Base-by-base conservation (phyloP, 208 protist genomes). In the Endotrypanum monterogeii region DNA sequence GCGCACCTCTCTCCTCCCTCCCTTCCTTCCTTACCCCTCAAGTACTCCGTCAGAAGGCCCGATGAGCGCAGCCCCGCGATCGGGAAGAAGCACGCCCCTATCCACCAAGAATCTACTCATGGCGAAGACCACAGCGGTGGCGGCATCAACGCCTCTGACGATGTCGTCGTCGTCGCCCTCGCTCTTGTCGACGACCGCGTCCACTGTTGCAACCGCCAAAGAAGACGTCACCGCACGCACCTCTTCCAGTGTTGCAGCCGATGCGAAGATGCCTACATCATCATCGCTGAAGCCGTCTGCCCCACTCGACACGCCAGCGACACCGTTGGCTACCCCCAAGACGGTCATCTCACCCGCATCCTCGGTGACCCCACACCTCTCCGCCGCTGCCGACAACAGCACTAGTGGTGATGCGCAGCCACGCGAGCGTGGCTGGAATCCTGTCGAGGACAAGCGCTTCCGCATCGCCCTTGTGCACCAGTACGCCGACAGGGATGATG, bases 371-470 rank as follows among this genome's bases (percentile, higher is more conserved):
- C 11, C 58, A 28, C 8, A 32, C 37, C 37, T 18, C 37, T 1
- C 37, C 2, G 62, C 44, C 7, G 62, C 44, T 4, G 11, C 62
- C 1, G 44, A 4, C 23, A 44, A 63, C 56, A 25, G 50, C 12
- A 4, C 46, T 32, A 30, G 30, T 56, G 18, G 55, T 32, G 73
- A 76, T 28, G 52, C 30, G 46, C 44, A 78, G 51, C 61, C 39
- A 7, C 35, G 25, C 23, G 65, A 67, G 32, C 80, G 80, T n/a
- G 81, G 80, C 9, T 86, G 82, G 82, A 67, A 77, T 23, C 73
- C 84, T 1, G 46, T 84, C 32, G 48, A 78, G 12, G 73, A 86
- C 66, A 82, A 79, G 12, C 82, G 84, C 67, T 82, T 89, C 66
- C 81, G 81, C 58, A 69, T 89, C 16, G 39, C 82, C 18, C 79